These are phyloP conservation scores for Aspergillus proliferans DNA, from an alignment of 2,329 filamentous ascomycete species.

Conservation along the genomic window DNA sequence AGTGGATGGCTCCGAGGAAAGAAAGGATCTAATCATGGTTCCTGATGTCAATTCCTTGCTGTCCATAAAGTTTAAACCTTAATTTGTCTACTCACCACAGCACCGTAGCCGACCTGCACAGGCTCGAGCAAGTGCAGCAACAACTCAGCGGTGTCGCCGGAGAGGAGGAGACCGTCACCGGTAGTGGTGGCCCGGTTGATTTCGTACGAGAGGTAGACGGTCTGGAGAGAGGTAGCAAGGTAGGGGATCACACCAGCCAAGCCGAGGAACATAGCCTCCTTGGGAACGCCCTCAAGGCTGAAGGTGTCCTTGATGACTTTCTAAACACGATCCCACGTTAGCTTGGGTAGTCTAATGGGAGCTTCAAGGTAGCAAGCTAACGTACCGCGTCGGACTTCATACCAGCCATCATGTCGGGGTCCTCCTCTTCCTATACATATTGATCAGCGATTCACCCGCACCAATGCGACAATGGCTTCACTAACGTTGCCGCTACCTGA, in stretches of 20 bases:
- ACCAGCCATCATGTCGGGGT: slow-evolving; percentile 47
- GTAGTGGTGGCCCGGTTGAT: slow-evolving; percentile 61
- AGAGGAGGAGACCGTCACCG: slow-evolving; percentile 60
- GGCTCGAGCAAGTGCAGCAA: slow-evolving; percentile 73
- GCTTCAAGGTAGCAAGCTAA: slow-evolving; percentile 8
- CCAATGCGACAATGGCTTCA: neutral
- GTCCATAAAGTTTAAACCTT: neutral
- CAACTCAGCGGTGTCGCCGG: slow-evolving; percentile 63
- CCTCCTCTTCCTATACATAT: slow-evolving; percentile 37
- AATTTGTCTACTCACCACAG: slow-evolving; percentile 55
- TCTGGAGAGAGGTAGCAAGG: slow-evolving; percentile 73
- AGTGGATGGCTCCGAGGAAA: slow-evolving; percentile 89
- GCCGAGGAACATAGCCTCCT: slow-evolving; percentile 61
- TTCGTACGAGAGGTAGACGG: slow-evolving; percentile 75
- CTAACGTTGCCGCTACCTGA: slow-evolving; percentile 40
- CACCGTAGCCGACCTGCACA: slow-evolving; percentile 84
- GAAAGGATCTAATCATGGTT: slow-evolving; percentile 63
- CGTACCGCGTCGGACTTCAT: slow-evolving; percentile 55
- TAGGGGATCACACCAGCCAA: slow-evolving; percentile 79
- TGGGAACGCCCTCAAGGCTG: slow-evolving; percentile 57
- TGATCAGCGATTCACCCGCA: slow-evolving; percentile 45
- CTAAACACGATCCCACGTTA: slow-evolving; percentile 30
- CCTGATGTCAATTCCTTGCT: slow-evolving; percentile 2
- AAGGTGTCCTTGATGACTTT: slow-evolving; percentile 64
- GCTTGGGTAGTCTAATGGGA: slow-evolving; percentile 7